phyloP scores from a whole-genome alignment of 31 red algal genomes.

The Odonthalia washingtoniensis region DNA sequence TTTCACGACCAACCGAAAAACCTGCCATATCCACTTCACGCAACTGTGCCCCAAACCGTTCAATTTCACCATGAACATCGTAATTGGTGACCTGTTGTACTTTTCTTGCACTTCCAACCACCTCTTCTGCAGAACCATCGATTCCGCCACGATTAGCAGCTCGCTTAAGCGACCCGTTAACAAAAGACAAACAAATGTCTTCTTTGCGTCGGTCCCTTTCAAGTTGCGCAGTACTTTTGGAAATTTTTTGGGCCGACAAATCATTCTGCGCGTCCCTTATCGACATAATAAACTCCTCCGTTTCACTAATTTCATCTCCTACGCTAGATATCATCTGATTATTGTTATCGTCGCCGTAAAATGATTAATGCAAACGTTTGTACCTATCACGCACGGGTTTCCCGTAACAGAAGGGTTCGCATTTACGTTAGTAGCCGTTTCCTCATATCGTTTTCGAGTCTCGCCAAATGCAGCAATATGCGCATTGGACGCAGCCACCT shows the following conservation, averaged over 20 bases:
- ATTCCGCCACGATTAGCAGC: neutral
- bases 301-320: conserved; percentile 24
- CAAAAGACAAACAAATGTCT: neutral
- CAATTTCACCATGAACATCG: no score
- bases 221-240: neutral
- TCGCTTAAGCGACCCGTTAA: neutral
- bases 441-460: neutral
- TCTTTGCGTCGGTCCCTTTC: neutral
- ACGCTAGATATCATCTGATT: neutral
- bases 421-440: neutral
- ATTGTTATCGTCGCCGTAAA: neutral
- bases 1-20: neutral
- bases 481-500: neutral
- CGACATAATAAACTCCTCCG: conserved; percentile 30
- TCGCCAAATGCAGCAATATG: neutral
- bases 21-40: conserved; percentile 13
- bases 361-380: no score
- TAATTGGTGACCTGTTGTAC: no score
- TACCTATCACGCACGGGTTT: no score
- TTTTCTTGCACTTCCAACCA: no score
- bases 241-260: neutral
- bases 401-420: no score
- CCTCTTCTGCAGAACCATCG: no score
- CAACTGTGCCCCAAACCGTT: neutral
- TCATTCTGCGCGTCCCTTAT: conserved; percentile 8